These are phyloP conservation scores for Escallonia rubra DNA, from an alignment of 129 eudicot species.

Conservation along the genomic window DNA sequence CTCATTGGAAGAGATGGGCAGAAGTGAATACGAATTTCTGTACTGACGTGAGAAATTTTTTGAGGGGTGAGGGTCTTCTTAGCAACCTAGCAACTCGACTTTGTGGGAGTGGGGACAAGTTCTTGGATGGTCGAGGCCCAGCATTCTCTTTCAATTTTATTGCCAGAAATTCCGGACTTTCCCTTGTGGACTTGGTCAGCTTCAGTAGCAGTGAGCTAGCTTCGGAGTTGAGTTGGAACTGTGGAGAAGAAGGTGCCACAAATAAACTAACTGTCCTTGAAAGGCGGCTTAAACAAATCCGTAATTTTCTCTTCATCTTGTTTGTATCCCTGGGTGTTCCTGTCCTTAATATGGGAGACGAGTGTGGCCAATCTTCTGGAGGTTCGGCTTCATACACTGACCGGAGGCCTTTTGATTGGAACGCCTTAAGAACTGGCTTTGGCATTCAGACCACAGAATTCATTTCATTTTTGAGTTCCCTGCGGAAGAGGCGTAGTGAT, in stretches of 20 bases:
- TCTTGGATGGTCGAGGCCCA: slow-evolving; percentile 79
- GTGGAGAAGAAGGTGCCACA: slow-evolving; percentile 98
- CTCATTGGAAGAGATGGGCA: slow-evolving; percentile 99
- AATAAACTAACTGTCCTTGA: slow-evolving; percentile 53
- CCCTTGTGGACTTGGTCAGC: slow-evolving; percentile 92
- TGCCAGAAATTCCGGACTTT: slow-evolving; percentile 59
- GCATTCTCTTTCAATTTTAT: slow-evolving; percentile 80
- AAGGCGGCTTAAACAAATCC: slow-evolving; percentile 78
- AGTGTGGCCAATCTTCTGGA: slow-evolving; percentile 79
- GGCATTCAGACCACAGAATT: slow-evolving; percentile 57
- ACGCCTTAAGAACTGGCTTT: slow-evolving; percentile 54
- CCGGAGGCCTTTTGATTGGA: slow-evolving; percentile 69
- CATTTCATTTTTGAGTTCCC: slow-evolving; percentile 60
- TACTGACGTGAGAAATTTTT: slow-evolving; percentile 49
- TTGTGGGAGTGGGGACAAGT: slow-evolving; percentile 91
- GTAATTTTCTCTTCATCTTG: slow-evolving; percentile 69
- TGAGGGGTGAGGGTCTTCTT: slow-evolving; percentile 64
- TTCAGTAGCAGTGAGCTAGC: slow-evolving; percentile 47
- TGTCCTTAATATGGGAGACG: slow-evolving; percentile 92
- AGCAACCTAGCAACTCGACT: slow-evolving; percentile 89
- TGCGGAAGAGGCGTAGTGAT: slow-evolving; percentile 65
- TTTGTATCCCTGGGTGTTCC: slow-evolving; percentile 89
- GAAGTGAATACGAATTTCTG: slow-evolving; percentile 71
- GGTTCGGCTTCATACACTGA: slow-evolving; percentile 42
- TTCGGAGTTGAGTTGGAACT: slow-evolving; percentile 82